Evolutionary conservation across 305 asterid species (phyloP), one percentile per base, ranked within the genome.

Genomic region (Ajuga reptans): DNA sequence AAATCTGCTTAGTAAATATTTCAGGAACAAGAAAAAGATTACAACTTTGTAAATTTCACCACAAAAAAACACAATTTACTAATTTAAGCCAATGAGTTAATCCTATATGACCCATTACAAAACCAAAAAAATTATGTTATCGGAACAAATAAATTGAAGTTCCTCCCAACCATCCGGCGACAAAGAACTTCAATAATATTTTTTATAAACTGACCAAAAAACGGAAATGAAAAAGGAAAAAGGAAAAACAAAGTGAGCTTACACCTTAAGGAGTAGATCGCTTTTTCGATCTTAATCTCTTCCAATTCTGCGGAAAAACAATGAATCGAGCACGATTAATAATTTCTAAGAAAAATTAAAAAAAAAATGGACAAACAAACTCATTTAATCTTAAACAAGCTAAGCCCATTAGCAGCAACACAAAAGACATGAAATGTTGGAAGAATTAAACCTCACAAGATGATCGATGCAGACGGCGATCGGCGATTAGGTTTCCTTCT

Each of bases 381-480:
- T 64, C n/a, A n/a, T n/a, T n/a, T n/a, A n/a, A 61, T 15, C 70
- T 8, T 2, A 21, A 74, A 41, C 36, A 67, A 61, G 43, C 64
- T 29, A 29, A 17, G 8, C 42, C 11, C 8, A 43, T 41, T 34
- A 18, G 43, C 9, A 6, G 1, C 11, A 9, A 66, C 6, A 62
- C 27, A 37, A 39, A 12, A 47, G 9, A 6, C 36, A 18, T 62
- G 0, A 56, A 14, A 76, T 69, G 51, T 71, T 51, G 59, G 15
- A 11, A 16, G 69, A 69, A 68, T 0, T 31, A n/a, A 70, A 80
- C 77, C 84, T 73, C 51, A 5, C 46, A 5, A 34, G 69, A 57
- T 37, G 78, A 72, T 72, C 80, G 64, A 21, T 66, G 36, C 64
- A 62, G 52, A 2, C 29, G 66, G 66, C 80, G 80, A 74, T 77